Percentiles rank a stretch among this genome's conserved stretches.
These are phyloP conservation scores for Colletotrichum limetticola DNA, from an alignment of 2,329 filamentous ascomycete genomes.

Conservation along the genomic window DNA sequence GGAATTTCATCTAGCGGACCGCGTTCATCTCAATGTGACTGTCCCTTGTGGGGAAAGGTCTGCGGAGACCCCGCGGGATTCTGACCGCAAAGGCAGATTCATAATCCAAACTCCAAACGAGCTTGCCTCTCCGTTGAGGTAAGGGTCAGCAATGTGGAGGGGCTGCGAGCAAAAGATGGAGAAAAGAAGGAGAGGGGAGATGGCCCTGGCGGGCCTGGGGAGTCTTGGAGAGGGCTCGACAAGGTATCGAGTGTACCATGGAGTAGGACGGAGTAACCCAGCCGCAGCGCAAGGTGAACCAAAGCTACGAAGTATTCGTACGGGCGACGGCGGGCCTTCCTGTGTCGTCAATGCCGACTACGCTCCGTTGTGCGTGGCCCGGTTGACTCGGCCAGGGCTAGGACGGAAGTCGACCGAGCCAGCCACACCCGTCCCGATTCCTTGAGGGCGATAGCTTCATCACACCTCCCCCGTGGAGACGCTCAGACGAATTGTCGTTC, in stretches of 20 bases:
- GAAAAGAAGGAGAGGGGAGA: slow-evolving; percentile 14
- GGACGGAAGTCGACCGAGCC: slow-evolving; percentile 34
- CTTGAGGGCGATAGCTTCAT: slow-evolving; percentile 22
- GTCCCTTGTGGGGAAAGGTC: slow-evolving; percentile 32
- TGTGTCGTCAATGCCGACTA: slow-evolving; percentile 29
- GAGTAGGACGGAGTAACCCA: too few relatives aligned
- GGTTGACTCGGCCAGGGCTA: slow-evolving; percentile 31
- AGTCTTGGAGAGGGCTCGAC: neutral
- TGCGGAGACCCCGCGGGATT: slow-evolving; percentile 36
- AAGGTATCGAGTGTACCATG: neutral
- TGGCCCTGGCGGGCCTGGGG: neutral
- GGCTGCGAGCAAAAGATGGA: slow-evolving; percentile 28
- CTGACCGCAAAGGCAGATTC: slow-evolving; percentile 31
- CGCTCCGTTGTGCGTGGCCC: slow-evolving; percentile 18
- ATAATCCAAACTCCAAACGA: slow-evolving; percentile 22
- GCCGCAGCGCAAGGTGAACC: neutral
- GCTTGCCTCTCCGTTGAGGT: slow-evolving; percentile 24
- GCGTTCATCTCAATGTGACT: slow-evolving; percentile 12
- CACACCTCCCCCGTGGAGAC: slow-evolving; percentile 19
- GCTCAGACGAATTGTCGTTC: slow-evolving; percentile 13
- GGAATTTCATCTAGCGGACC: neutral
- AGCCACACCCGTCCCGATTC: slow-evolving; percentile 12
- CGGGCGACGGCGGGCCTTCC: neutral
- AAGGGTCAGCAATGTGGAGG: slow-evolving; percentile 23
- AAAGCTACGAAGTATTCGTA: neutral